Conservation (phyloP, 2,329 filamentous ascomycete genomes). For the Onygenales sp. region DNA sequence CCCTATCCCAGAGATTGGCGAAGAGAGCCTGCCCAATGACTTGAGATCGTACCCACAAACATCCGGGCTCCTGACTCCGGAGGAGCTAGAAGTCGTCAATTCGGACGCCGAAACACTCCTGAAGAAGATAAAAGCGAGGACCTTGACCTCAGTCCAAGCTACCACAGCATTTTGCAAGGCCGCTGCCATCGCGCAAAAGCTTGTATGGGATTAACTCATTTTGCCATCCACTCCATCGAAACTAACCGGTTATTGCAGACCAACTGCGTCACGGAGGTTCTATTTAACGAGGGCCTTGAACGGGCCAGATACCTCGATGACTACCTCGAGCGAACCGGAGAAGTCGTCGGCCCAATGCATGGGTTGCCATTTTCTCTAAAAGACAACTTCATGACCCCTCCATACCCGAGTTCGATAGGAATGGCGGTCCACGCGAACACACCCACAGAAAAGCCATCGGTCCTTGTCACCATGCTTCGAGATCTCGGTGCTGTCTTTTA, state of each 20-base stretch:
- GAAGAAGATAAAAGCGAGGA: constrained; percentile 23
- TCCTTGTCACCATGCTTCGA: constrained; percentile 29
- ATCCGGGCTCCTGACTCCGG: constrained; percentile 51
- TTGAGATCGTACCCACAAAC: constrained; percentile 11
- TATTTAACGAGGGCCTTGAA: constrained; percentile 38
- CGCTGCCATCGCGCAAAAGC: constrained; percentile 29
- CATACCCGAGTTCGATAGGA: constrained; percentile 13
- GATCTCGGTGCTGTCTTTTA: constrained; percentile 34
- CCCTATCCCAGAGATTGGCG: constrained; percentile 10
- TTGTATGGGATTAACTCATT: background rate
- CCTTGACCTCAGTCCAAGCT: constrained; percentile 10
- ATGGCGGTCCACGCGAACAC: constrained; percentile 11
- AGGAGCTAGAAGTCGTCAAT: constrained; percentile 43
- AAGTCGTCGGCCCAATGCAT: constrained; percentile 30
- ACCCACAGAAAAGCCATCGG: constrained; percentile 17
- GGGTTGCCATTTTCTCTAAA: constrained; percentile 34
- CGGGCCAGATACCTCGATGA: constrained; percentile 27
- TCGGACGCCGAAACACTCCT: constrained; percentile 26
- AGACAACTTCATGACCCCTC: constrained; percentile 28
- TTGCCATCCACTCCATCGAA: background rate
- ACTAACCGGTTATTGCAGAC: constrained; percentile 32
- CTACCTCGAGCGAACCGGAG: constrained; percentile 30
- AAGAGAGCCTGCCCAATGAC: constrained; percentile 10
- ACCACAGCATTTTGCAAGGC: constrained; percentile 29
- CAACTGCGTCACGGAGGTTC: constrained; percentile 51